These are phyloP conservation scores for Nakataea oryzae DNA, from an alignment of 2,329 filamentous ascomycete species.

Conservation along the genomic window DNA sequence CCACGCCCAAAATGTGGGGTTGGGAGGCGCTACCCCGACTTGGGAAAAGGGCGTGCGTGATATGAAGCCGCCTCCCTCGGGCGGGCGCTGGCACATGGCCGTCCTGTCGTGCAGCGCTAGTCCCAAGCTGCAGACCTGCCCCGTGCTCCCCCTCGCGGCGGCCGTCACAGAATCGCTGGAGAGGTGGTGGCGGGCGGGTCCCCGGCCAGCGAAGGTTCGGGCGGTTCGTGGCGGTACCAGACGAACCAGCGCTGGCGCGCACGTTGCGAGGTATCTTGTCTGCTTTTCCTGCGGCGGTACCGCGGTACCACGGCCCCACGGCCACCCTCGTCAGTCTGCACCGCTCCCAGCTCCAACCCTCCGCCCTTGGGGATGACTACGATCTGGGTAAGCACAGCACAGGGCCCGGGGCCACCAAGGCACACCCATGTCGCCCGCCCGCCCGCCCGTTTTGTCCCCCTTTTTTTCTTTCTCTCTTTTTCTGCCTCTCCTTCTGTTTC, in stretches of 20 bases:
- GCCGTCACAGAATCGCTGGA: too few relatives aligned
- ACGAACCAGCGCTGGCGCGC: not conserved
- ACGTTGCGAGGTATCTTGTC: not conserved
- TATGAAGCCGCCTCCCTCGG: not conserved
- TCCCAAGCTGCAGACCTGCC: not conserved
- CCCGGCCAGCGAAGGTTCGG: too few relatives aligned
- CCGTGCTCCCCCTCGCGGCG: too few relatives aligned
- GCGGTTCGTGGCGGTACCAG: not conserved
- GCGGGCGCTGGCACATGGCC: not conserved
- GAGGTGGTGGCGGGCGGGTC: too few relatives aligned
- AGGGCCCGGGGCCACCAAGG: not conserved
- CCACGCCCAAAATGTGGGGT: not conserved
- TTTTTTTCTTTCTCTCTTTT: not conserved
- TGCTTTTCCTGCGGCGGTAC: not conserved
- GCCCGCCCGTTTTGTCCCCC: not conserved
- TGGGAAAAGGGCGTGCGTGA: not conserved
- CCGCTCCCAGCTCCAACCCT: not conserved
- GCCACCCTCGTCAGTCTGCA: not conserved
- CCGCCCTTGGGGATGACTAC: not conserved
- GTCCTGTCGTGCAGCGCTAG: not conserved
- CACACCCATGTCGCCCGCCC: not conserved
- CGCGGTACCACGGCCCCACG: not conserved
- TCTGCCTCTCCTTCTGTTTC: too few relatives aligned
- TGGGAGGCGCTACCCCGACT: not conserved
- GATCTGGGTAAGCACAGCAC: not conserved